Evolutionary conservation across 2,329 filamentous ascomycete species (phyloP).

Genomic region (Amauroascus verrucosus): DNA sequence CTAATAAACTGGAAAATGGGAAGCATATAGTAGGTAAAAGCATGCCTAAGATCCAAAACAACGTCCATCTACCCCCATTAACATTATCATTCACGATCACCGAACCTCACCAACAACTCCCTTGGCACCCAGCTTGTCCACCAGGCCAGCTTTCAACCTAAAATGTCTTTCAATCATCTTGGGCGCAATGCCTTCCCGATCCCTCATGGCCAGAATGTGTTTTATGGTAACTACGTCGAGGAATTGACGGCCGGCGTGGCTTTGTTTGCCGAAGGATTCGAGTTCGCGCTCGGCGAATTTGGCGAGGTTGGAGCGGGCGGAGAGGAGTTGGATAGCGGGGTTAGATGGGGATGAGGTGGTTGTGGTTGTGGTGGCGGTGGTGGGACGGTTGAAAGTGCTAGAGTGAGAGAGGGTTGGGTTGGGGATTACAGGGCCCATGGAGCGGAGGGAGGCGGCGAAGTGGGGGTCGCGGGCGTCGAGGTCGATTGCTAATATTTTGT

Average conservation of each 20-base stretch:
- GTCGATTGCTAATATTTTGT: conserved; percentile 41
- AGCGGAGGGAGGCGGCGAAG: conserved; percentile 71
- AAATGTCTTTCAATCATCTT: conserved; percentile 38
- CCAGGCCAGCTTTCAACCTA: conserved; percentile 36
- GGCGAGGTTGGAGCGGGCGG: conserved; percentile 42
- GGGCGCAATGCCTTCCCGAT: conserved; percentile 29
- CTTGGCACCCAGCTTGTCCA: conserved; percentile 36
- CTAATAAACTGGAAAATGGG: background rate
- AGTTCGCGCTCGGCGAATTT: conserved; percentile 47
- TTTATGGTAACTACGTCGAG: conserved; percentile 43
- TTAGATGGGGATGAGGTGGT: conserved; percentile 32
- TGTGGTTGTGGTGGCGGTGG: background rate
- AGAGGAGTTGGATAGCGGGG: conserved; percentile 45
- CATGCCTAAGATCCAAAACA: background rate
- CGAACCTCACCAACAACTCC: conserved; percentile 8
- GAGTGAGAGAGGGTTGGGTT: conserved; percentile 47
- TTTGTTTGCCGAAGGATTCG: conserved; percentile 36
- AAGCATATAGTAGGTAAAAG: background rate
- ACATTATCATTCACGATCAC: background rate
- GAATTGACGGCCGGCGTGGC: conserved; percentile 35
- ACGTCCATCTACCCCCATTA: background rate
- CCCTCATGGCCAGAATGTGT: conserved; percentile 41
- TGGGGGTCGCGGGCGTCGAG: conserved; percentile 52
- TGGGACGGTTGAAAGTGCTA: conserved; percentile 38
- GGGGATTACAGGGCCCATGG: conserved; percentile 49